A percentile compares a stretch with the other conserved stretches of the same genome.
Conservation (phyloP, 139 green algal species). For the Chloropicon primus region DNA sequence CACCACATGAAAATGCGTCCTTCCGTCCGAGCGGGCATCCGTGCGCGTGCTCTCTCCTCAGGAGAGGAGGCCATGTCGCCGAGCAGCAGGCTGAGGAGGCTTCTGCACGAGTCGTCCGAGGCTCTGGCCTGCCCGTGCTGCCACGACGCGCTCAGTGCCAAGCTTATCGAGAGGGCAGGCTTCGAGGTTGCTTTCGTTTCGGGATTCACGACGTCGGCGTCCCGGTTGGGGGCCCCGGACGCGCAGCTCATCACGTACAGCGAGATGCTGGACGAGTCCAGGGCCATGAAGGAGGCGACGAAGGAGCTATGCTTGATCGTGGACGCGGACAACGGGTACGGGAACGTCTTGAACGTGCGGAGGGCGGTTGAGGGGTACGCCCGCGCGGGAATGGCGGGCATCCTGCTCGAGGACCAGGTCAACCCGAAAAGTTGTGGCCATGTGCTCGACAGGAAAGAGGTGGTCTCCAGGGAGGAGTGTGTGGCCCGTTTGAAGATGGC, state of each 20-base stretch:
- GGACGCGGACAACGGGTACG: slow-evolving; percentile 50
- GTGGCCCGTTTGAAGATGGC: slow-evolving; percentile 59
- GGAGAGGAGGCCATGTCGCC: too few relatives aligned
- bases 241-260: slow-evolving; percentile 59
- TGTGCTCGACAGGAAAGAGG: slow-evolving; percentile 52
- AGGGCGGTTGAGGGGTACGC: slow-evolving; percentile 82
- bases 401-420: slow-evolving; percentile 90
- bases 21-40: too few relatives aligned
- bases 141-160: slow-evolving; percentile 61
- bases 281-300: not conserved
- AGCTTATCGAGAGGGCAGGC: slow-evolving; percentile 53
- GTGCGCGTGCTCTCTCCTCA: too few relatives aligned
- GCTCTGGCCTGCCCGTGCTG: slow-evolving; percentile 33
- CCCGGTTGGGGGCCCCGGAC: slow-evolving; percentile 59
- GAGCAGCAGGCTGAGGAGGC: too few relatives aligned
- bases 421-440: slow-evolving; percentile 90
- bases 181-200: slow-evolving; percentile 77
- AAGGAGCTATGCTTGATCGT: not conserved
- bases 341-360: slow-evolving; percentile 91
- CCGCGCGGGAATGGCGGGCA: slow-evolving; percentile 59
- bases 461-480: slow-evolving; percentile 70
- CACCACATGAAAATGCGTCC: too few relatives aligned
- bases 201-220: slow-evolving; percentile 66
- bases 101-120: too few relatives aligned
- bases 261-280: slow-evolving; percentile 44